Base-by-base conservation (phyloP, 306 rosid genomes). In the Begonia fuchsioides region DNA sequence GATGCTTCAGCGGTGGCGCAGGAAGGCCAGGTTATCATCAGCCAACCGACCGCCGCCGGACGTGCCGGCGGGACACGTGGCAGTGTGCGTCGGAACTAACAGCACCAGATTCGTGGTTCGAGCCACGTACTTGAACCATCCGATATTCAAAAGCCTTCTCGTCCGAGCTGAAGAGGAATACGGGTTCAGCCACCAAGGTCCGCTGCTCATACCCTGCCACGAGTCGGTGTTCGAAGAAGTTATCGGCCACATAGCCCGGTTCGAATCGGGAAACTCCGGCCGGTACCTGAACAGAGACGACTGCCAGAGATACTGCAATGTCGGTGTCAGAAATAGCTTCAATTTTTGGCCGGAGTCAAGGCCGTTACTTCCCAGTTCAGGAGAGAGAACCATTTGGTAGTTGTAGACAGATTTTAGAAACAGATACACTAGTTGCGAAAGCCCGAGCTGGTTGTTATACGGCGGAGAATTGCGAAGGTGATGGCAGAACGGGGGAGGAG, bases 31-130 rank as follows among this genome's bases (percentile, higher is more conserved):
- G 38, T 66, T 63, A 52, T 81, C 95, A 52, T 81, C 95, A 0
- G 79, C 81, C 15, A 75, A 38, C 17, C 67, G 81, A 1, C 58
- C 72, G 7, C 98, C 98, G 13, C 66, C 93, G 1, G 98, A 90
- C 55, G 96, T 90, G 1, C 98, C 98, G 0, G 68, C 86, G 0
- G 98, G 98, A 53, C 87, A 85, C 83, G 79, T 90, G 55, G 98
- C 98, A 0, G 82, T 90, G 5, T 64, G 92, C 47, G 96, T 85
- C 14, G 98, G 98, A 6, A 46, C 49, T 17, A 68, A 63, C 49
- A 59, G 49, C 59, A 76, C 73, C 48, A 64, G 98, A 47, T 79
- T 71, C 12, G 73, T 90, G 12, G 84, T 90, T 58, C 84, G 76
- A 11, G 78, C 95, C 2, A 57, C 94, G 19, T 60, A 85, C 72